Base-by-base conservation (phyloP, 1,139 yeast genomes). In the Lodderomyces parapsilosis region DNA sequence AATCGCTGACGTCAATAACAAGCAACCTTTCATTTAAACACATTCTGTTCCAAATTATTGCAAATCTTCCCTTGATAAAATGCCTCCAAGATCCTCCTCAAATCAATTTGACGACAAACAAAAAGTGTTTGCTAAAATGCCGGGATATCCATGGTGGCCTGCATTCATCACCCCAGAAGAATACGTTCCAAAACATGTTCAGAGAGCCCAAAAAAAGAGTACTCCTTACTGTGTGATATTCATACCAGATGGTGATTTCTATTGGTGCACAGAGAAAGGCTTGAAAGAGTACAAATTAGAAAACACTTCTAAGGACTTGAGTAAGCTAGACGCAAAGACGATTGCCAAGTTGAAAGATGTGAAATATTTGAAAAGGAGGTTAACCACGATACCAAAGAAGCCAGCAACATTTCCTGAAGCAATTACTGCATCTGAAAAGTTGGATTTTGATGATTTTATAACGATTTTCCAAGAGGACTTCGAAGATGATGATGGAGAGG, bases 131-230 rank as follows among this genome's bases (percentile, higher is more conserved):
- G 75, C 78, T 43, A 73, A 73, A 52, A 72, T 73, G 78, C 65
- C 69, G 24, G 74, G 77, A 38, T 73, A 66, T 51, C 74, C 76
- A 1, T 72, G 74, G 24, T 73, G 78, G 78, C 78, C 78, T 9
- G 70, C 76, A 14, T 73, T 71, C 48, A 71, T 73, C 46, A 70
- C 71, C 69, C 78, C 78, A 1, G 50, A 56, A 10, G 63, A 63
- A 31, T 56, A 65, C 50, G 65, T 72, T 22, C 77, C 78, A 6
- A 55, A 60, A 5, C 60, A 63, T 20, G 73, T 72, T n/a, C 49
- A 63, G 50, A 58, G 58, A 43, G 73, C 62, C 18, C 66, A 68
- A 55, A 68, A 68, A 60, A 70, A 70, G 42, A 56, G 64, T 22
- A 65, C 73, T 18, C 63, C 65, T 28, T 60, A 57, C 50, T 73